Percentiles rank a stretch among this genome's conserved stretches.
Evolutionary conservation across 2,329 filamentous ascomycete species (phyloP).

Genomic region (Epichloe scottii): DNA sequence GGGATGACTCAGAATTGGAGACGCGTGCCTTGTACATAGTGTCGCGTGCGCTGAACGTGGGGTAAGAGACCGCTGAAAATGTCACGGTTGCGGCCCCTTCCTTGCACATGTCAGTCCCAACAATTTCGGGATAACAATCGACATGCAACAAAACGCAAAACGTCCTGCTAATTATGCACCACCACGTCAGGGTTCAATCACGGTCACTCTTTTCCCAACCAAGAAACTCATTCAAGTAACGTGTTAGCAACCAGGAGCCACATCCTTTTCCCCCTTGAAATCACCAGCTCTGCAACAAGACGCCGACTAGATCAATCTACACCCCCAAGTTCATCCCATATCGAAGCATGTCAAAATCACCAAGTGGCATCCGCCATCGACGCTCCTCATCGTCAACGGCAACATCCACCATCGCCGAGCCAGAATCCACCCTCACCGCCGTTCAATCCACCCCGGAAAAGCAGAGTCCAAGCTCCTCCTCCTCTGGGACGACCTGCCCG

Average conservation of each 20-base stretch:
- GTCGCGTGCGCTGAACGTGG: too few species aligned
- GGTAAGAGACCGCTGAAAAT: too few species aligned
- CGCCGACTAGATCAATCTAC: background rate
- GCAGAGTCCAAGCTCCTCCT: slow-evolving; percentile 30
- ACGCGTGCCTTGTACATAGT: too few species aligned
- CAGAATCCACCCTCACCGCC: slow-evolving; percentile 11
- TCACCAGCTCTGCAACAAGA: background rate
- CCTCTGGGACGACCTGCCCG: slow-evolving; percentile 45
- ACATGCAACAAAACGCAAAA: background rate
- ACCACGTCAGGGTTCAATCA: background rate
- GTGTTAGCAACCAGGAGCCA: too few species aligned
- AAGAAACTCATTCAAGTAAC: too few species aligned
- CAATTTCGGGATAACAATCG: slow-evolving; percentile 1
- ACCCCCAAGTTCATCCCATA: background rate
- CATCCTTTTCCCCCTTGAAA: background rate
- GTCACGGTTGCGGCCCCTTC: background rate
- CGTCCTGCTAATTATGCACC: too few species aligned
- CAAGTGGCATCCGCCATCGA: background rate
- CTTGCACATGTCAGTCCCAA: slow-evolving; percentile 5
- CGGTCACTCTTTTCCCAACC: too few species aligned
- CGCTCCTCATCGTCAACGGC: slow-evolving; percentile 16
- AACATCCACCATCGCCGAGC: slow-evolving; percentile 11
- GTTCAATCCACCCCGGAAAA: slow-evolving; percentile 24
- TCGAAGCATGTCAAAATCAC: background rate
- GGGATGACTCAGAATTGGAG: too few species aligned